Evolutionary conservation across 1,284 basidiomycete genomes (phyloP).

Genomic region (Lignosus rhinocerotis): DNA sequence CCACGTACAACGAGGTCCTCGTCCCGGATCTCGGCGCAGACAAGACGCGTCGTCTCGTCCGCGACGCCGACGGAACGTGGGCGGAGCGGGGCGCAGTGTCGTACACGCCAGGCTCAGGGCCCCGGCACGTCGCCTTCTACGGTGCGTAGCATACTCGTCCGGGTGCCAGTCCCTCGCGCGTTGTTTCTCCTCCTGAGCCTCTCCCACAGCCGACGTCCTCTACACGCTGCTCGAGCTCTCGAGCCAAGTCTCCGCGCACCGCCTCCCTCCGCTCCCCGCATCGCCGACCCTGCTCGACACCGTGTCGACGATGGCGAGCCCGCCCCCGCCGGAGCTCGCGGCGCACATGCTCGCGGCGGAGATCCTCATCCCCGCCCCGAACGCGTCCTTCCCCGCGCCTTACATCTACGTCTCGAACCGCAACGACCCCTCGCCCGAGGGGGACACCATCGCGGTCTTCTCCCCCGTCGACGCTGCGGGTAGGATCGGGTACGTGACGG

Average conservation of each 20-base stretch:
- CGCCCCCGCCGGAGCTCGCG: slow-evolving; percentile 34
- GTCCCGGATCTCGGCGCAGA: slow-evolving; percentile 75
- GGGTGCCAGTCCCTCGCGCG: not conserved
- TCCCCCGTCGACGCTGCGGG: slow-evolving; percentile 22
- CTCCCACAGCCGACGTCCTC: slow-evolving; percentile 39
- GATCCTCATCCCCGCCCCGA: slow-evolving; percentile 57
- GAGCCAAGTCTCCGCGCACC: slow-evolving; percentile 55
- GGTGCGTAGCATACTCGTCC: slow-evolving; percentile 45
- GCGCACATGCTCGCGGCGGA: slow-evolving; percentile 37
- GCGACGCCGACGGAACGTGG: slow-evolving; percentile 46
- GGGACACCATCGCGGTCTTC: slow-evolving; percentile 67
- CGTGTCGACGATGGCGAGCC: slow-evolving; percentile 46
- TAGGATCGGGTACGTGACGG: slow-evolving; percentile 31
- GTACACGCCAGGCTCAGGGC: slow-evolving; percentile 58
- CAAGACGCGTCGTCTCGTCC: slow-evolving; percentile 56
- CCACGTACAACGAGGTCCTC: slow-evolving; percentile 53
- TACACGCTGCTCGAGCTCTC: slow-evolving; percentile 70
- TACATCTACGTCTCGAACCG: slow-evolving; percentile 74
- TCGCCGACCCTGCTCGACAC: slow-evolving; percentile 44
- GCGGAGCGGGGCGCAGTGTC: slow-evolving; percentile 42
- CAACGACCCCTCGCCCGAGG: slow-evolving; percentile 52
- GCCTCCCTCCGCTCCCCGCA: slow-evolving; percentile 41
- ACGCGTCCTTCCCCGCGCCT: slow-evolving; percentile 45
- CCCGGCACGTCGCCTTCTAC: slow-evolving; percentile 63
- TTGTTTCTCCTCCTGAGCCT: not conserved